Evolutionary conservation across 495 filamentous ascomycete genomes (phyloP).

Genomic region (Penicillium nucicola): DNA sequence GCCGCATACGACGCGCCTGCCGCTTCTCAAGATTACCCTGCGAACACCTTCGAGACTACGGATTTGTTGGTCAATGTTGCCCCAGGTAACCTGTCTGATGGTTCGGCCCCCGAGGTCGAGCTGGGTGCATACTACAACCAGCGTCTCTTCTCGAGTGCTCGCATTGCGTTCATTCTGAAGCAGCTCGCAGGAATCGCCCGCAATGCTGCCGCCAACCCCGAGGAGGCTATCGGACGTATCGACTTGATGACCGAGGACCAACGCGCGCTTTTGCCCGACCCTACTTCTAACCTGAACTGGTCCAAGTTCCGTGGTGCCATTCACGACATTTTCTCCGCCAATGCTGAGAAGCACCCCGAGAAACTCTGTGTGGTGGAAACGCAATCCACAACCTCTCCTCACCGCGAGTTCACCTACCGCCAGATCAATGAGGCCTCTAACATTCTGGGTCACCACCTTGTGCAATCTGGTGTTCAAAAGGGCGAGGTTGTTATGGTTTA

Average conservation of each 20-base stretch:
- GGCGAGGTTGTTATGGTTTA: constrained; percentile 96
- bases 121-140: constrained; percentile 51
- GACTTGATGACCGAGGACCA: constrained; percentile 48
- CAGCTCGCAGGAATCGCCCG: constrained; percentile 42
- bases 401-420: constrained; percentile 75
- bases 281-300: constrained; percentile 78
- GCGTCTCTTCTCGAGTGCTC: constrained; percentile 46
- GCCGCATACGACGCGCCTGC: constrained; percentile 49
- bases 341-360: constrained; percentile 71
- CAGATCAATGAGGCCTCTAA: constrained; percentile 89
- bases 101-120: constrained; percentile 28
- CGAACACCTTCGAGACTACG: constrained; percentile 43
- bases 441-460: constrained; percentile 72
- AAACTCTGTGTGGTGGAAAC: constrained; percentile 84
- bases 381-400: constrained; percentile 52
- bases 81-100: constrained; percentile 16
- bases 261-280: constrained; percentile 60
- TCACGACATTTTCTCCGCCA: constrained; percentile 71
- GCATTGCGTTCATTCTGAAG: constrained; percentile 43
- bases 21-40: constrained; percentile 44
- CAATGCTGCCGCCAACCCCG: constrained; percentile 42
- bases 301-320: constrained; percentile 76
- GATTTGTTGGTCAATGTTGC: constrained; percentile 48
- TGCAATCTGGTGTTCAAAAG: constrained; percentile 65
- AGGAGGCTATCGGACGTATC: constrained; percentile 44